Base-by-base conservation (phyloP, 208 protist species). In the Zelonia costaricensis region DNA sequence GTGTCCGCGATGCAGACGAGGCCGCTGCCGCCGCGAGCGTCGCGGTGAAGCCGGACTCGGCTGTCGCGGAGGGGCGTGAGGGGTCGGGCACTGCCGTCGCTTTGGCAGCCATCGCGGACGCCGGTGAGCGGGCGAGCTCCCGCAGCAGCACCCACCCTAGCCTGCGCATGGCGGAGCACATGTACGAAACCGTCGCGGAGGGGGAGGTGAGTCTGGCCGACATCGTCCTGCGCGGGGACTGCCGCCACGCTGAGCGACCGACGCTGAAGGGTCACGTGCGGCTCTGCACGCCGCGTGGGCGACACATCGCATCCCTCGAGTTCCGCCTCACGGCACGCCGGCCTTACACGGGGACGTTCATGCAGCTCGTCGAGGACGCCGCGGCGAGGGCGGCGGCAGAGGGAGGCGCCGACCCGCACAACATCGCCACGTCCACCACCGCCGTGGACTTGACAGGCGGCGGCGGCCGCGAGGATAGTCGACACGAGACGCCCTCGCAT, bases 251-350 rank as follows among this genome's bases (percentile, higher is more conserved):
- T 0, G 49, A 52, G 8, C 77, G 87, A 30, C 91, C 91, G 44
- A 87, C 73, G 27, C 53, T 94, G 44, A 76, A 75, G 48, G 88
- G 88, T 3, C 88, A 94, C 63, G 76, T 96, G 44, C 70, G 75
- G 0, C 74, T 96, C 23, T 47, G 60, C 47, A 82, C 78, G 0
- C 60, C 70, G 2, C 33, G 33, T 0, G 76, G 78, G 12, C 54
- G 79, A 22, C 91, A 94, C 65, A 49, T 96, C 42, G 91, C 91
- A 8, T 96, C 91, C 10, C 59, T 96, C 1, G 91, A 96, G 75
- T 93, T 93, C 44, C 55, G 53, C 4, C 70, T 96, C 15, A 91
- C 84, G 0, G 91, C 89, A 16, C 82, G 88, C 10, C 75, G 74
- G 7, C 81, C 88, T n/a, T 93, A 92, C 64, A 75, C 77, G 18